phyloP scores from a whole-genome alignment of 805 yeast species.

The Grigorovia jiainica region DNA sequence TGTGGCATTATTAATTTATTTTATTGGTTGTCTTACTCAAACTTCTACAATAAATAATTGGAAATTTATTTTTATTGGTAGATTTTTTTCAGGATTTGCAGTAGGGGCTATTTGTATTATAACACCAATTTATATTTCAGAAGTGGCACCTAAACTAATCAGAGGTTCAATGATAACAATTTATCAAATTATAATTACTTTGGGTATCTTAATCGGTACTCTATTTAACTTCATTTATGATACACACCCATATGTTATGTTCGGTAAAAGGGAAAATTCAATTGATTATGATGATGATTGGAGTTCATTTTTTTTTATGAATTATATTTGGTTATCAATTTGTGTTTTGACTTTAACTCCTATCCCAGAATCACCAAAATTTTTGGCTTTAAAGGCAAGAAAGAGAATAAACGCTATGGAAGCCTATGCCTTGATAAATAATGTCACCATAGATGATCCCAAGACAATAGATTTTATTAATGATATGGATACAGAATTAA shows the following conservation, averaged over 20 bases:
- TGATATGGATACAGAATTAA: slow-evolving; percentile 7
- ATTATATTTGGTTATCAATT: slow-evolving; percentile 50
- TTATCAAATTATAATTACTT: slow-evolving; percentile 54
- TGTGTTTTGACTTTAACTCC: slow-evolving; percentile 54
- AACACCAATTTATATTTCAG: slow-evolving; percentile 63
- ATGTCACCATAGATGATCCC: slow-evolving; percentile 36
- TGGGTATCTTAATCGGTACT: slow-evolving; percentile 61
- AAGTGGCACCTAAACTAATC: slow-evolving; percentile 53
- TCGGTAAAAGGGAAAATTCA: too few species aligned
- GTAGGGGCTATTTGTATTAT: slow-evolving; percentile 68
- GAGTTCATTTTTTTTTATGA: slow-evolving; percentile 2
- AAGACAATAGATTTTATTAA: slow-evolving; percentile 41
- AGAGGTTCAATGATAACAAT: slow-evolving; percentile 61
- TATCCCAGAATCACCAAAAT: slow-evolving; percentile 65
- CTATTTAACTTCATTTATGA: slow-evolving; percentile 52
- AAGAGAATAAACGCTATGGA: slow-evolving; percentile 44
- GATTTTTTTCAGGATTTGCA: slow-evolving; percentile 61
- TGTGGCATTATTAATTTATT: slow-evolving; percentile 37
- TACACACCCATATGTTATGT: too few species aligned
- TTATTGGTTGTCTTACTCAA: slow-evolving; percentile 54
- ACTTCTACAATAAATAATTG: slow-evolving; percentile 42
- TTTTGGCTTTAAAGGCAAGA: slow-evolving; percentile 38
- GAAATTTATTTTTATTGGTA: slow-evolving; percentile 57
- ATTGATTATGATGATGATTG: slow-evolving; percentile 31
- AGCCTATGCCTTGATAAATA: slow-evolving; percentile 47